Conservation (phyloP, 2,329 filamentous ascomycete genomes). For the Fusarium annulatum region DNA sequence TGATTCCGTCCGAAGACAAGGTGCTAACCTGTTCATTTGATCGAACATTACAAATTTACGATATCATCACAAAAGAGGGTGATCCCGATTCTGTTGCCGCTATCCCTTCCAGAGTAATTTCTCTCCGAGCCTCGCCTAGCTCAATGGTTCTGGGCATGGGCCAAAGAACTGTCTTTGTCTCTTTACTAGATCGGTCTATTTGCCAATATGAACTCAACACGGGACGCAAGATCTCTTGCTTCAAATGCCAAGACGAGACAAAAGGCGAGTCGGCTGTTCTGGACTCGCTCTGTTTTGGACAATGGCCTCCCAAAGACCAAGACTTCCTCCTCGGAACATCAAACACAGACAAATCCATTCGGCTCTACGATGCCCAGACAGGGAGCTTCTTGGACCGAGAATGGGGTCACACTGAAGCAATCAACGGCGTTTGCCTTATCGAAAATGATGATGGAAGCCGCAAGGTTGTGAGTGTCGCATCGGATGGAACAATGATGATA, state of each 20-base stretch:
- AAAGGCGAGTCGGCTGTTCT: slow-evolving; percentile 84
- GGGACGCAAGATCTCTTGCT: slow-evolving; percentile 76
- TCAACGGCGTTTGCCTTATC: slow-evolving; percentile 83
- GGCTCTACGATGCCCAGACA: slow-evolving; percentile 84
- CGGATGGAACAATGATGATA: slow-evolving; percentile 86
- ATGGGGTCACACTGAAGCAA: slow-evolving; percentile 94
- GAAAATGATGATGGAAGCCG: slow-evolving; percentile 67
- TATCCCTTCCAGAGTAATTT: slow-evolving; percentile 79
- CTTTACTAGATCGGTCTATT: slow-evolving; percentile 69
- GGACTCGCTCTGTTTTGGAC: slow-evolving; percentile 77
- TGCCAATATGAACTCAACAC: slow-evolving; percentile 72
- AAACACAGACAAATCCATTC: slow-evolving; percentile 94
- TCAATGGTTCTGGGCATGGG: slow-evolving; percentile 81
- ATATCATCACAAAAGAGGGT: slow-evolving; percentile 76
- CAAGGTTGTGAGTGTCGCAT: slow-evolving; percentile 77
- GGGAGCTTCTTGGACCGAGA: slow-evolving; percentile 86
- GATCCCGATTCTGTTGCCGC: slow-evolving; percentile 77
- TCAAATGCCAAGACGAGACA: slow-evolving; percentile 85
- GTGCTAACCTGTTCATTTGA: slow-evolving; percentile 90
- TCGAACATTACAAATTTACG: slow-evolving; percentile 84
- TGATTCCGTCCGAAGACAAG: slow-evolving; percentile 79
- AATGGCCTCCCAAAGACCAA: slow-evolving; percentile 63
- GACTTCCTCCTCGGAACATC: slow-evolving; percentile 87
- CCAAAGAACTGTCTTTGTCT: slow-evolving; percentile 67
- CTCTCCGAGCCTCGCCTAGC: slow-evolving; percentile 85